Base-by-base conservation (phyloP, 352 stramenopile genomes). In the Phytophthora syringae region DNA sequence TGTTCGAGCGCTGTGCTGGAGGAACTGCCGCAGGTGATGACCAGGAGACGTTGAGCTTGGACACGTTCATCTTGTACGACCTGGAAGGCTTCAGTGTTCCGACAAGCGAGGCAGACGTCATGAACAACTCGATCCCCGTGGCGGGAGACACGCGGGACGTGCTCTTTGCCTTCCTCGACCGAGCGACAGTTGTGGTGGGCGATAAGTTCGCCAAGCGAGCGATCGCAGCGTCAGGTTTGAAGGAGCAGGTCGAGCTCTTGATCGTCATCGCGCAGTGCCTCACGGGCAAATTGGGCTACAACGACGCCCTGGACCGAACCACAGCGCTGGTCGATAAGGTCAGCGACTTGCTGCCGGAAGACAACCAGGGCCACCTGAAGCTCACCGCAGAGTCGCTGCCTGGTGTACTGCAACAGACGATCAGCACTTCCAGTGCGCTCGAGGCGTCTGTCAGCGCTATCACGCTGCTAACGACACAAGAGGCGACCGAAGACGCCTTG, bases 291-390 rank as follows among this genome's bases (percentile, higher is more conserved):
- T 64, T 91, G 36, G 57, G 71, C 34, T 78, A 79, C 60, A 78
- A 87, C 25, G 69, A 71, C 3, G 80, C 80, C 18, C 50, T 89
- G 11, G 67, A 81, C 5, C 75, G 74, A 4, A 51, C 72, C 2
- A 75, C 37, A 7, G 21, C 51, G 2, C 64, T 91, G 18, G 60
- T 89, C 15, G 39, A 57, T 5, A 86, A 76, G 72, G 86, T 91
- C 44, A 50, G 63, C 0, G 59, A 62, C 36, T 28, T 73, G 37
- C 67, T 87, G 48, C 72, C 74, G 4, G 70, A 81, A 13, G 76
- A 88, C 21, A 81, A 88, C 58, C 63, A 77, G 28, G 73, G 66
- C 13, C 82, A 89, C 54, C 71, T 91, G 67, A 88, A 89, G 59
- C 64, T 89, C 32, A 72, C 64, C 2, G 52, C 63, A 1, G 45